These are phyloP conservation scores for Globisporangium solare DNA, from an alignment of 352 stramenopile species.

Conservation along the genomic window DNA sequence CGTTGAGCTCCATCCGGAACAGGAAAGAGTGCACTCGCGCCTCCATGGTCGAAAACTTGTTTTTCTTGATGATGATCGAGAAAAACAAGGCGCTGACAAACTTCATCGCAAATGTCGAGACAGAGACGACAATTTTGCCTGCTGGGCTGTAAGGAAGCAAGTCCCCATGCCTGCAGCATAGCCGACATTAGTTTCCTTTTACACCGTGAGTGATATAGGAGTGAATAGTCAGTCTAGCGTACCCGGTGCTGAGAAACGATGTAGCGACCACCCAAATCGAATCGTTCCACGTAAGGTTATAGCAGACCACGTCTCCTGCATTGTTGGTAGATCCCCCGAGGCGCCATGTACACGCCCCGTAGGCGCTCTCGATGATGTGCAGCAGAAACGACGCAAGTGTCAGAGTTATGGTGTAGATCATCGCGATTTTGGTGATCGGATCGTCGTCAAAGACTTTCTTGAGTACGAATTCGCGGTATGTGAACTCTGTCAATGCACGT, in stretches of 20 bases:
- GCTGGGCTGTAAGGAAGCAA: constrained; percentile 22
- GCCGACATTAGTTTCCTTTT: background rate
- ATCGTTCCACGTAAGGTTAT: constrained; percentile 24
- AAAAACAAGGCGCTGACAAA: constrained; percentile 43
- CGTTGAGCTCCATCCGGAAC: constrained; percentile 52
- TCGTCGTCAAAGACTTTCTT: constrained; percentile 69
- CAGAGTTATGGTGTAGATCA: constrained; percentile 22
- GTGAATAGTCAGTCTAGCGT: constrained; percentile 1
- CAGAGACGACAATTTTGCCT: constrained; percentile 24
- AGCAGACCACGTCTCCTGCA: constrained; percentile 28
- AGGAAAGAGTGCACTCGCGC: constrained; percentile 59
- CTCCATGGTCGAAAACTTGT: constrained; percentile 59
- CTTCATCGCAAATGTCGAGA: constrained; percentile 27
- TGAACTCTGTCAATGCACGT: constrained; percentile 37
- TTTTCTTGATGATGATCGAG: constrained; percentile 60
- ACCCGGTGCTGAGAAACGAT: constrained; percentile 45
- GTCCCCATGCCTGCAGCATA: constrained; percentile 36
- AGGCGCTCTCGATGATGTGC: constrained; percentile 42
- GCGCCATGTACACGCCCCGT: constrained; percentile 30
- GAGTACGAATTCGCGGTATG: constrained; percentile 61
- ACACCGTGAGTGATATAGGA: too few species aligned
- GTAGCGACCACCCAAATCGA: constrained; percentile 44
- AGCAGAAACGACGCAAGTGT: constrained; percentile 36
- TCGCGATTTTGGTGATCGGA: constrained; percentile 36
- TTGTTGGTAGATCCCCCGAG: background rate